Conservation (phyloP, 1,284 basidiomycete species). For the Heterobasidion parviporum region DNA sequence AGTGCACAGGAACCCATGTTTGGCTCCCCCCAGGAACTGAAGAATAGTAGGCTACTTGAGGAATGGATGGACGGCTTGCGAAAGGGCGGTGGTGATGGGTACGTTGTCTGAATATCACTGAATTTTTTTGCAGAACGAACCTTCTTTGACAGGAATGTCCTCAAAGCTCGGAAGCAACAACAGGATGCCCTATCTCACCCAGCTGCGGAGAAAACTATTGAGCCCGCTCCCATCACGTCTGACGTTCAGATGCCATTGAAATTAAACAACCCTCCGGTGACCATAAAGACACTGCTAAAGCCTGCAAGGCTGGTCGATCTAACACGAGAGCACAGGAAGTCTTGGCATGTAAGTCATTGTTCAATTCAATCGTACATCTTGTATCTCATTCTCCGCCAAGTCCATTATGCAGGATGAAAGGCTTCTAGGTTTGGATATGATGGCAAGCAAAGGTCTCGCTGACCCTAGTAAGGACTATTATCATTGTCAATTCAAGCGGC, state of each 20-base stretch:
- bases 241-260: not conserved
- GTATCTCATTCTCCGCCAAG: not conserved
- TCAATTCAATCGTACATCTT: not conserved
- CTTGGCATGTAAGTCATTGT: not conserved
- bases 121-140: not conserved
- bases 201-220: not conserved
- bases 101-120: constrained; percentile 15
- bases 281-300: not conserved
- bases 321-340: not conserved
- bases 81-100: constrained; percentile 48
- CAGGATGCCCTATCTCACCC: constrained; percentile 6
- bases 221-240: not conserved
- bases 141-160: constrained; percentile 29
- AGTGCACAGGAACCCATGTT: constrained; percentile 33
- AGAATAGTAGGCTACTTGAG: constrained; percentile 27
- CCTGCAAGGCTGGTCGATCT: not conserved
- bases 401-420: not conserved
- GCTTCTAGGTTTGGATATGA: not conserved
- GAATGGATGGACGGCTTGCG: constrained; percentile 44
- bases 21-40: constrained; percentile 37
- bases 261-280: not conserved
- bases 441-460: not conserved
- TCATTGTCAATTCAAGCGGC: not conserved
- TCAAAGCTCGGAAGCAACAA: constrained; percentile 30
- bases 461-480: not conserved